Conservation (phyloP, 2,329 filamentous ascomycete genomes). For the Beauveria caledonica region DNA sequence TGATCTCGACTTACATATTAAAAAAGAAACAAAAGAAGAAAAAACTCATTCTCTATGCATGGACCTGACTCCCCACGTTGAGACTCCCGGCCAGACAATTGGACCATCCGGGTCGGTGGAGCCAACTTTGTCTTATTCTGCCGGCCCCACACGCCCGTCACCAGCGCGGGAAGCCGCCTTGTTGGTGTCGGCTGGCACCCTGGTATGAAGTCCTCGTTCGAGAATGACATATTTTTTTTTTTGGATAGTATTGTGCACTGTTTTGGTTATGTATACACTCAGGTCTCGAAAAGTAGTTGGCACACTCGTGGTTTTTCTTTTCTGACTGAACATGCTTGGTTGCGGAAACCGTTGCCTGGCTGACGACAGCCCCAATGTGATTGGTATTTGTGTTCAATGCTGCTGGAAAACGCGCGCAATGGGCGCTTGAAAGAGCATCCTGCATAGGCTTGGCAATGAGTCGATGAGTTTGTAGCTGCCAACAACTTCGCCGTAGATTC, state of each 20-base stretch:
- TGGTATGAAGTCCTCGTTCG: background rate
- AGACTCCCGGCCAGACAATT: background rate
- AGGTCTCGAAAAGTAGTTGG: too few relatives aligned
- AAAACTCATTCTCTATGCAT: too few relatives aligned
- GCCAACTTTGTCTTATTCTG: background rate
- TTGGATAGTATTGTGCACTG: background rate
- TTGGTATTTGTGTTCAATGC: too few relatives aligned
- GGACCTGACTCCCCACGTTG: background rate
- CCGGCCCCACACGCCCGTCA: conserved; percentile 5
- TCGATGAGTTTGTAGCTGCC: background rate
- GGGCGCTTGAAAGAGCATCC: too few relatives aligned
- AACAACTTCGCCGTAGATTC: too few relatives aligned
- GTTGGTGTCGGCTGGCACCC: background rate
- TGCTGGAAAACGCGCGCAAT: too few relatives aligned
- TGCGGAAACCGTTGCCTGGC: background rate
- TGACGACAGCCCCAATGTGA: too few relatives aligned
- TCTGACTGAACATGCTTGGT: too few relatives aligned
- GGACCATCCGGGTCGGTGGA: conserved; percentile 1
- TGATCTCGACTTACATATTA: background rate
- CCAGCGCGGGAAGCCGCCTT: background rate
- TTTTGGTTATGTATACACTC: background rate
- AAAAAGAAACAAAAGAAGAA: background rate
- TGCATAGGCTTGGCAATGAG: background rate
- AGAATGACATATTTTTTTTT: background rate
- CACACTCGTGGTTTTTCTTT: too few relatives aligned